These are phyloP conservation scores for Tubosaeta sp. DNA, from an alignment of 768 basidiomycete genomes.

Conservation along the genomic window DNA sequence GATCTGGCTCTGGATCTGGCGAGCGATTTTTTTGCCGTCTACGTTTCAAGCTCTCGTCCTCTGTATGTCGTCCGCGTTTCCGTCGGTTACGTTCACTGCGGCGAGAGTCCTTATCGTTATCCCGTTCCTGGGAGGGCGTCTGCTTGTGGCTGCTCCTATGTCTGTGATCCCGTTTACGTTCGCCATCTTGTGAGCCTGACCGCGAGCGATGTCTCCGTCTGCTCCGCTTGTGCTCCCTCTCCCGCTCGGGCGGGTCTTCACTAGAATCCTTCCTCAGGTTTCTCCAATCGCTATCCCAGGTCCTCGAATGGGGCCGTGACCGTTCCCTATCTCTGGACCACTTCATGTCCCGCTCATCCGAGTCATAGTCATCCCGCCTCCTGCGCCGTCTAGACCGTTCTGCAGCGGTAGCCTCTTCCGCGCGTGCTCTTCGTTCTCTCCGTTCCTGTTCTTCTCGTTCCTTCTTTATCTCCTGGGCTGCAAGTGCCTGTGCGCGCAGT, in stretches of 20 bases:
- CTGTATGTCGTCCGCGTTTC: constrained; percentile 24
- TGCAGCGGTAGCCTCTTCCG: constrained; percentile 72
- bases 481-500: constrained; percentile 63
- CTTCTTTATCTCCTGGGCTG: constrained; percentile 68
- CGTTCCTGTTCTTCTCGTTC: constrained; percentile 65
- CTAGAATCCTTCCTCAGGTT: constrained; percentile 42
- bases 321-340: constrained; percentile 41
- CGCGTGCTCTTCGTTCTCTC: constrained; percentile 57
- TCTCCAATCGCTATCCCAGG: constrained; percentile 44
- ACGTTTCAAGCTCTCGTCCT: constrained; percentile 17
- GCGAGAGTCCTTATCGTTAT: constrained; percentile 10
- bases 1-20: constrained; percentile 5
- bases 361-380: constrained; percentile 27
- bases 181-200: constrained; percentile 25
- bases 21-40: constrained; percentile 21
- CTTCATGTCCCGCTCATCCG: constrained; percentile 31
- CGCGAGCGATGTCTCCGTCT: constrained; percentile 27
- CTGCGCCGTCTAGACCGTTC: constrained; percentile 46
- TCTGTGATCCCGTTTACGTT: constrained; percentile 17
- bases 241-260: constrained; percentile 29
- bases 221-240: constrained; percentile 17
- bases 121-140: constrained; percentile 14
- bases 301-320: constrained; percentile 39
- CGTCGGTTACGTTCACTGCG: constrained; percentile 17
- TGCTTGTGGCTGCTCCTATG: constrained; percentile 21